Evolutionary conservation across 2,329 filamentous ascomycete species (phyloP), one percentile per base, ranked within the genome.

Genomic region (Ophiocordyceps camponoti-saundersi): DNA sequence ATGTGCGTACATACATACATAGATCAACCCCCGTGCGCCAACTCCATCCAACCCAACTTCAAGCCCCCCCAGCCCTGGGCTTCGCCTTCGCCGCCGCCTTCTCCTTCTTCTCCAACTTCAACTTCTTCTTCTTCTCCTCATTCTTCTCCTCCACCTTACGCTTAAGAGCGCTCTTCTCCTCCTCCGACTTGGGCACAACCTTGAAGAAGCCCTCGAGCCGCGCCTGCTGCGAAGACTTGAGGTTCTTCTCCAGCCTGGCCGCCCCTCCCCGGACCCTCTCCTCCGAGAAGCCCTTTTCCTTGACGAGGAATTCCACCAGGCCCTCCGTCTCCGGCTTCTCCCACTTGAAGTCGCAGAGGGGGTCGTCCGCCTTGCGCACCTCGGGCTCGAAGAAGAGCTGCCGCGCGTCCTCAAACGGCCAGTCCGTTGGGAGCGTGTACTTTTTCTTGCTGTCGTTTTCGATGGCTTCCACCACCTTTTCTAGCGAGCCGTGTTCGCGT

Each of bases 131-230:
- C 66, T 87, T 88, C 55, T 88, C 84, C 56, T 89, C 88, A 30
- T 86, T 72, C 70, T 93, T 93, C 67, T 89, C 85, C 46, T 96
- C 90, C 36, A 92, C 75, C 71, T 96, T 98, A 54, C 92, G 77
- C 75, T 98, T 98, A 58, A 93, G 69, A 41, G 66, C 80, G 47
- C 82, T 82, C 66, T 90, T 85, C 67, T 98, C 81, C 52, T 81
- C 83, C 0, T 89, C 85, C 0, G 89, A 87, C 70, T 90, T 93
- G 50, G 87, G 84, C 16, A 94, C 67, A 1, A 86, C 80, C 69
- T 95, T 95, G 74, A 98, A 98, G 70, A 98, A 98, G 0, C 92
- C 92, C 60, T 96, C 90, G 2, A 98, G 70, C 21, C 92, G 77
- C 26, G 85, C 82, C 67, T 98, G 92, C 64, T 96, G 92, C 26